Evolutionary conservation across 208 protist genomes (phyloP).

Genomic region (Naegleria lovaniensis): DNA sequence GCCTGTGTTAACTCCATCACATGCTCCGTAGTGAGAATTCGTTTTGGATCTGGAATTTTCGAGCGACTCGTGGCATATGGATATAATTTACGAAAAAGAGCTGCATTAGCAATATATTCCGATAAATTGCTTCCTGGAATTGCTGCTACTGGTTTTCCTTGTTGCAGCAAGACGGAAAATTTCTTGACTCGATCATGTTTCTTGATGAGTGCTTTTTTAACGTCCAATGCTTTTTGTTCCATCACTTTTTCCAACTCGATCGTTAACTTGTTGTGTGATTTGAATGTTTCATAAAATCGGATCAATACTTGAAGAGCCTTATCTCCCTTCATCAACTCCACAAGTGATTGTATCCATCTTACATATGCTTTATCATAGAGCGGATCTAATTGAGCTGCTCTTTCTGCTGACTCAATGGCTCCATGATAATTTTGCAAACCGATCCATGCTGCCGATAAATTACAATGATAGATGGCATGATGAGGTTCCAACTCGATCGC

Average conservation of each 20-base stretch:
- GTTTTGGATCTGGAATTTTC: background rate
- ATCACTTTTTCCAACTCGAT: background rate
- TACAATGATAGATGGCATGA: constrained; percentile 33
- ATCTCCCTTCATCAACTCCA: background rate
- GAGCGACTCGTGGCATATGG: too few species aligned
- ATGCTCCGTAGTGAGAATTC: background rate
- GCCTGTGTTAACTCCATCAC: background rate
- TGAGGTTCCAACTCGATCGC: constrained; percentile 41
- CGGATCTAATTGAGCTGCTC: background rate
- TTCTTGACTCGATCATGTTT: background rate
- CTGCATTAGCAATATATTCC: background rate
- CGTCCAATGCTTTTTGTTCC: background rate
- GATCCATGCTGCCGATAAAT: constrained; percentile 70
- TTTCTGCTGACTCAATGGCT: constrained; percentile 45
- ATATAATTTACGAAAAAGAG: background rate
- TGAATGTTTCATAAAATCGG: background rate
- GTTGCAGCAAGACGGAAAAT: background rate
- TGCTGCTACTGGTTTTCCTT: background rate
- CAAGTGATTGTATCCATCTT: background rate
- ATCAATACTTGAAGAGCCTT: background rate
- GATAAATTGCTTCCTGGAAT: background rate
- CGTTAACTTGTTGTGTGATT: background rate
- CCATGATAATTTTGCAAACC: constrained; percentile 76
- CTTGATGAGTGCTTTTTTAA: background rate
- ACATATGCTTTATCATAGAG: background rate